Evolutionary conservation across 2,329 filamentous ascomycete species (phyloP).

Genomic region (Sphaerulina musiva): DNA sequence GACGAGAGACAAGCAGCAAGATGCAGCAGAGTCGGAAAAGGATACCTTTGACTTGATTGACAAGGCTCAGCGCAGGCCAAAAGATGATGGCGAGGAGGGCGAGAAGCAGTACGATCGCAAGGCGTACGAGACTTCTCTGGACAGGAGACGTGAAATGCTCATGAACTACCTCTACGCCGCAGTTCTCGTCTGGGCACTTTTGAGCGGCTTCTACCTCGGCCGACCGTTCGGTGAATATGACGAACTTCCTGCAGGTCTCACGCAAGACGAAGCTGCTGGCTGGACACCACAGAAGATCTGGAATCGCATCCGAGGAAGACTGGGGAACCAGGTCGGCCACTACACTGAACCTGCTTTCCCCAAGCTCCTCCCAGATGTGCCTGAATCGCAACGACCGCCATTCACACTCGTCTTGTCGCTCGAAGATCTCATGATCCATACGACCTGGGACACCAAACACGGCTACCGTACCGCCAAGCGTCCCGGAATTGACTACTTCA

Average conservation of each 20-base stretch:
- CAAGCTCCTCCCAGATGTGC: slow-evolving; percentile 77
- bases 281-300: slow-evolving; percentile 73
- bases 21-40: slow-evolving; percentile 29
- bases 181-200: slow-evolving; percentile 51
- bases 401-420: slow-evolving; percentile 89
- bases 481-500: slow-evolving; percentile 92
- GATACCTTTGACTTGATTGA: slow-evolving; percentile 23
- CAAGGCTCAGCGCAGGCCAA: slow-evolving; percentile 14
- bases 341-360: slow-evolving; percentile 94
- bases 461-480: slow-evolving; percentile 94
- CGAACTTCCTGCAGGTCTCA: slow-evolving; percentile 50
- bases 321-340: slow-evolving; percentile 72
- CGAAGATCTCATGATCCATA: slow-evolving; percentile 90
- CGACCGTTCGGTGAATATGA: slow-evolving; percentile 78
- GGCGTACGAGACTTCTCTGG: slow-evolving; percentile 84
- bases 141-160: slow-evolving; percentile 69
- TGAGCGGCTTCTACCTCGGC: slow-evolving; percentile 67
- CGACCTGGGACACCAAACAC: slow-evolving; percentile 87
- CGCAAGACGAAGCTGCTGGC: slow-evolving; percentile 65
- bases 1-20: slow-evolving; percentile 22
- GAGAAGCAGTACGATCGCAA: slow-evolving; percentile 65
- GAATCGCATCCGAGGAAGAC: slow-evolving; percentile 68
- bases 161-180: slow-evolving; percentile 67
- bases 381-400: slow-evolving; percentile 73
- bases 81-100: slow-evolving; percentile 45